Base-by-base conservation (phyloP, 345 rosid genomes). In the Sisymbrium altissimum region DNA sequence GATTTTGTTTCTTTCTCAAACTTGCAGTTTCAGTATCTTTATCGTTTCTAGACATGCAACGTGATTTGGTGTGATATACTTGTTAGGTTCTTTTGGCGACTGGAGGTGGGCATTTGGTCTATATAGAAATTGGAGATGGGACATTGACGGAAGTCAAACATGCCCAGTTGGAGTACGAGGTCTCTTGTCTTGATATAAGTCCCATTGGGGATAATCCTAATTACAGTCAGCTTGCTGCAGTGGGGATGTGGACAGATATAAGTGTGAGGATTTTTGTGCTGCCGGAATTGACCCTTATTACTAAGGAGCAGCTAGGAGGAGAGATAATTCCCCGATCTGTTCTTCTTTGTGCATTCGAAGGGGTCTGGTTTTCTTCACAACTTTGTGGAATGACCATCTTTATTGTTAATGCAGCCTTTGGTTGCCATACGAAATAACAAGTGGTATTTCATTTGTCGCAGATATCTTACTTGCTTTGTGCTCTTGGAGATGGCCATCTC, bases 201-300 rank as follows among this genome's bases (percentile, higher is more conserved):
- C 96, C 98, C 58, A 88, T 86, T 57, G 93, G 97, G 49, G 93
- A 93, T 50, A 85, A 83, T 66, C 81, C 87, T 46, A 87, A 80
- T 78, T 78, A 67, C 74, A 93, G 98, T 74, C 92, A 91, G 73
- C 82, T 91, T 74, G 98, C 96, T 78, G 92, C 86, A n/a, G 97
- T 91, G 64, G 98, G 98, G 70, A 94, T 91, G 98, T 94, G 98
- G 98, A 94, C 96, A 6, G 95, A 91, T 73, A 88, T 88, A 73
- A 89, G 92, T 81, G 96, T 94, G 73, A 85, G 86, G 77, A 84
- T 89, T 64, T 88, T 91, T 70, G 87, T 88, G 27, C 87, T 89
- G 46, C 97, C 97, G 6, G 88, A 87, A 68, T 82, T 94, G 82
- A 92, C 84, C 83, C 89, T 89, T 44, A 81, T 94, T 27, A 88